phyloP scores from a whole-genome alignment of 2,329 filamentous ascomycete species.

The Cladophialophora psammophila region DNA sequence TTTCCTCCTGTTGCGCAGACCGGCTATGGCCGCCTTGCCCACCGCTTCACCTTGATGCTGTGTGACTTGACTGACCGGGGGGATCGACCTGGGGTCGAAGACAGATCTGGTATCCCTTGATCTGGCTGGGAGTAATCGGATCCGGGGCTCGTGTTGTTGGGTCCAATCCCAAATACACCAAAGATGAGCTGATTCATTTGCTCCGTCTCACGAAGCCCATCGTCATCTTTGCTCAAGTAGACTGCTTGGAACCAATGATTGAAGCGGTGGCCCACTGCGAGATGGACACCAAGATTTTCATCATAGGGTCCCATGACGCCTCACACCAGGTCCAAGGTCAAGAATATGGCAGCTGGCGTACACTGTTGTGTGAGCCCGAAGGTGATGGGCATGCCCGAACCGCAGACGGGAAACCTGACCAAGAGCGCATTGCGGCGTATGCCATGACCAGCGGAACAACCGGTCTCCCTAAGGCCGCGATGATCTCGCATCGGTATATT shows the following conservation, averaged over 20 bases:
- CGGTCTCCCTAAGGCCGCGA: conserved; percentile 66
- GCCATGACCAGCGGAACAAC: conserved; percentile 67
- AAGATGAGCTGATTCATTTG: conserved; percentile 57
- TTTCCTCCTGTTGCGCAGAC: conserved; percentile 40
- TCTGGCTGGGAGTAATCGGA: conserved; percentile 54
- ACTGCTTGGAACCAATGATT: conserved; percentile 49
- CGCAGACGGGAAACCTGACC: conserved; percentile 49
- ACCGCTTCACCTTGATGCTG: conserved; percentile 31
- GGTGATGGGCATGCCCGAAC: conserved; percentile 50
- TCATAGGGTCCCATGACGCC: conserved; percentile 8
- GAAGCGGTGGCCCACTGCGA: conserved; percentile 46
- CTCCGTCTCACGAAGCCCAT: conserved; percentile 54
- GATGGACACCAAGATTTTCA: conserved; percentile 46
- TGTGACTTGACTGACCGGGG: conserved; percentile 28
- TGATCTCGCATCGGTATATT: conserved; percentile 60
- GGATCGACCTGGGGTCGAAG: conserved; percentile 24
- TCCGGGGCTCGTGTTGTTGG: conserved; percentile 59
- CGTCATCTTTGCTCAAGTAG: conserved; percentile 54
- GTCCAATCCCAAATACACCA: conserved; percentile 59
- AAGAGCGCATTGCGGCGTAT: conserved; percentile 51
- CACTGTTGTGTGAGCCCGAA: conserved; percentile 52
- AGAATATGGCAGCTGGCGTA: conserved; percentile 25
- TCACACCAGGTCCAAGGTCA: neutral
- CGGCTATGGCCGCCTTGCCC: conserved; percentile 26
- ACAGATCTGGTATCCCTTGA: conserved; percentile 50